Conservation (phyloP, 495 filamentous ascomycete species). For the Margaritispora aquatica region DNA sequence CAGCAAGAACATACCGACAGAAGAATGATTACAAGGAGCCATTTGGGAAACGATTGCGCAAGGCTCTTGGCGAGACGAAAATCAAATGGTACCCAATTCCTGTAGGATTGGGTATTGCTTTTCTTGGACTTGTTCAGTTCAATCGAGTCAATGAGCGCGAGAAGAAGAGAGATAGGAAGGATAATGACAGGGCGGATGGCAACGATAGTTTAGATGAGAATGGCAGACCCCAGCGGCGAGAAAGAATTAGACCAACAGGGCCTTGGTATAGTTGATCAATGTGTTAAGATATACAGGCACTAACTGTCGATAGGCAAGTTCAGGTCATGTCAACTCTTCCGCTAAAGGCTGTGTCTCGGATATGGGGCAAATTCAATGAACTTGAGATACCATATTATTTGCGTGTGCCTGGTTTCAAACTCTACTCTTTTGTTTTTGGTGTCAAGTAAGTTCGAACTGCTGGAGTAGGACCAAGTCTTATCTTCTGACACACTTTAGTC, state of each 20-base stretch:
- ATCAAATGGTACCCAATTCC: constrained; percentile 97
- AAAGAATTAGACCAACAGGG: constrained; percentile 73
- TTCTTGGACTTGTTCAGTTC: constrained; percentile 78
- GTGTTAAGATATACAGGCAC: constrained; percentile 1
- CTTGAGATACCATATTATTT: constrained; percentile 84
- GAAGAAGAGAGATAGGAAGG: constrained; percentile 46
- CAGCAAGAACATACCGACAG: constrained; percentile 30
- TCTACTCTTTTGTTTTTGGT: constrained; percentile 90
- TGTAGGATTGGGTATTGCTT: constrained; percentile 78
- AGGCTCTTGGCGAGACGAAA: constrained; percentile 64
- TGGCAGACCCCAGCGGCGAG: constrained; percentile 52
- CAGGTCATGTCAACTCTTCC: constrained; percentile 95
- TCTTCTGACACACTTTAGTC: constrained; percentile 31
- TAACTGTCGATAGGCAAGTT: constrained; percentile 59
- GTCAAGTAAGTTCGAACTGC: constrained; percentile 57
- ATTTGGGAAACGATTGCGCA: constrained; percentile 56
- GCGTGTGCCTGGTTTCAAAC: constrained; percentile 86
- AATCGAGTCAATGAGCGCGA: constrained; percentile 64
- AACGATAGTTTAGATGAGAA: constrained; percentile 25
- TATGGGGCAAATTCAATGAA: constrained; percentile 97
- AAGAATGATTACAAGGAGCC: constrained; percentile 45
- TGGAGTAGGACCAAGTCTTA: neutral
- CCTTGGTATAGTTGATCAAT: constrained; percentile 58
- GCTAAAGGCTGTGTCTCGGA: constrained; percentile 83
- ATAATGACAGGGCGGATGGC: constrained; percentile 27